Conservation (phyloP, 495 filamentous ascomycete species). For the Trichoderma gamsii region DNA sequence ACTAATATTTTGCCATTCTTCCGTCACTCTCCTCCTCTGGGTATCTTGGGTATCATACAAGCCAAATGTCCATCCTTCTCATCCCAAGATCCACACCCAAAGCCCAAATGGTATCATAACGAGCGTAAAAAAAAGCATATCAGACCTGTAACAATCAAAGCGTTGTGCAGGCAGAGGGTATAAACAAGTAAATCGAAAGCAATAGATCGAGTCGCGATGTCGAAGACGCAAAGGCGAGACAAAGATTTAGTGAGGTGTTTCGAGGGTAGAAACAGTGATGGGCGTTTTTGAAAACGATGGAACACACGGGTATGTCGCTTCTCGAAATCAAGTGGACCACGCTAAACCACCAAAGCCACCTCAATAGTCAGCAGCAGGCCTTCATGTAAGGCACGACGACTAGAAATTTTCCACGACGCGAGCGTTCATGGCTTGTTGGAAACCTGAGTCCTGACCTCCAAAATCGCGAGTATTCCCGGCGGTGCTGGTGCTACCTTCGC, state of each 20-base stretch:
- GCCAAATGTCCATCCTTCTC: constrained; percentile 1
- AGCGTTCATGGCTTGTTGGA: constrained; percentile 79
- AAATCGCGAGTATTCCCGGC: constrained; percentile 35
- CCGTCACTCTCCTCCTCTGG: neutral
- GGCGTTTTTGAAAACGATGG: constrained; percentile 3
- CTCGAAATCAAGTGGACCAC: constrained; percentile 13
- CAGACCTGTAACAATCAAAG: neutral
- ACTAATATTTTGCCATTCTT: neutral
- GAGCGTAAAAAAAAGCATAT: neutral
- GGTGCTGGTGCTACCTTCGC: constrained; percentile 19
- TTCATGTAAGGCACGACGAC: constrained; percentile 17
- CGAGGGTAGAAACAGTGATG: neutral
- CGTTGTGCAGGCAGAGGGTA: neutral
- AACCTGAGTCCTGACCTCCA: constrained; percentile 46
- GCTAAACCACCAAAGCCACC: constrained; percentile 1
- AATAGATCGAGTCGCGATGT: neutral
- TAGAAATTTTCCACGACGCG: constrained; percentile 84
- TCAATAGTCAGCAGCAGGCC: constrained; percentile 9
- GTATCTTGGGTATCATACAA: constrained; percentile 7
- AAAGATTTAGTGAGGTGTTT: neutral
- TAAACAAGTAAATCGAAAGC: neutral
- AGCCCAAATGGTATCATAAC: neutral
- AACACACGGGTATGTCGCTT: neutral
- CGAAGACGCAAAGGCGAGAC: neutral
- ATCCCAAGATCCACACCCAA: constrained; percentile 1